Evolutionary conservation across 176 grass and related monocot genomes (phyloP).

Genomic region (Calamus simplicifolius): DNA sequence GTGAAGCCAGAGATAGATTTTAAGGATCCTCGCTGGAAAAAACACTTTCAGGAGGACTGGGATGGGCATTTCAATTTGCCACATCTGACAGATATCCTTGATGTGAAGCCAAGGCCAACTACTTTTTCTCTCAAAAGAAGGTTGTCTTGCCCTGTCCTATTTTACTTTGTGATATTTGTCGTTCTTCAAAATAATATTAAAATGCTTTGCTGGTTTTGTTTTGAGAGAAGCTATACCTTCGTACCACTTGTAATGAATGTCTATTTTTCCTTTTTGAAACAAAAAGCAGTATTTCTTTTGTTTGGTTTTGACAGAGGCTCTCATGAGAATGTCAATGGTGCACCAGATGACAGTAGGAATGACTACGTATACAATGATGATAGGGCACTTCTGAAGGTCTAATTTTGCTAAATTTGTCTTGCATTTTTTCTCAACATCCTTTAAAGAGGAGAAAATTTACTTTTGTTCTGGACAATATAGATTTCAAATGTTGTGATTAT

Average conservation of each 20-base stretch:
- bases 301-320: slow-evolving; percentile 47
- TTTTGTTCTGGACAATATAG: too few species aligned
- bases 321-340: slow-evolving; percentile 30
- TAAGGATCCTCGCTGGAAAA: slow-evolving; percentile 66
- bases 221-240: too few species aligned
- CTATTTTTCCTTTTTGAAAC: too few species aligned
- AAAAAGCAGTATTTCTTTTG: not conserved
- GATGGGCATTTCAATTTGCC: slow-evolving; percentile 62
- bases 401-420: not conserved
- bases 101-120: slow-evolving; percentile 66
- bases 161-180: too few species aligned
- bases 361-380: slow-evolving; percentile 89
- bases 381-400: slow-evolving; percentile 88
- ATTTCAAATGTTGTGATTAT: too few species aligned
- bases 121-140: slow-evolving; percentile 80
- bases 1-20: slow-evolving; percentile 50
- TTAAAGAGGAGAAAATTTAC: too few species aligned
- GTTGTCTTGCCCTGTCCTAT: slow-evolving; percentile 18
- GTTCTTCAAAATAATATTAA: too few species aligned
- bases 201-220: too few species aligned
- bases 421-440: too few species aligned
- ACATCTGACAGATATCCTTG: slow-evolving; percentile 82
- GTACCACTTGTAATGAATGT: too few species aligned
- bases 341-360: slow-evolving; percentile 43
- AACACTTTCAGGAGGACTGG: slow-evolving; percentile 69